phyloP scores from a whole-genome alignment of 306 rosid species.

The Begonia masoniana region DNA sequence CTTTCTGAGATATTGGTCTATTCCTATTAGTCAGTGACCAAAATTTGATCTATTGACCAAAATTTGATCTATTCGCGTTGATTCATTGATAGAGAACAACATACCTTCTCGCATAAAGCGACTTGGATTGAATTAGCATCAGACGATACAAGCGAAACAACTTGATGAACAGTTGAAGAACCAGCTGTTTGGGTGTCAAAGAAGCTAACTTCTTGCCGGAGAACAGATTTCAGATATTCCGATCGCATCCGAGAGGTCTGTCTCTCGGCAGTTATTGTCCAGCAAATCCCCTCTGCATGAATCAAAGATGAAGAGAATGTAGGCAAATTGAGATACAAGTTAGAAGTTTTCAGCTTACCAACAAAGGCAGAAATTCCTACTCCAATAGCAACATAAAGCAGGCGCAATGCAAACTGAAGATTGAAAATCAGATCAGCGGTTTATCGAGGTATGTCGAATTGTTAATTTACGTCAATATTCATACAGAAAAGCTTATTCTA shows the following conservation, averaged over 20 bases:
- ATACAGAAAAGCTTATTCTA: too few species aligned
- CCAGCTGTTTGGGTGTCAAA: slow-evolving; percentile 59
- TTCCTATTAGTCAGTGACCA: too few species aligned
- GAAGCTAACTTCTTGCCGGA: slow-evolving; percentile 81
- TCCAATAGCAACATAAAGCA: slow-evolving; percentile 62
- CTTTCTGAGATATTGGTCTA: too few species aligned
- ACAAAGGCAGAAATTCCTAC: slow-evolving; percentile 71
- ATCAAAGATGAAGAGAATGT: too few species aligned
- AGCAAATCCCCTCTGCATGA: slow-evolving; percentile 68
- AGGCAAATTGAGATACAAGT: slow-evolving; percentile 4
- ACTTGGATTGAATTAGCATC: slow-evolving; percentile 79
- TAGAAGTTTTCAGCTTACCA: slow-evolving; percentile 26
- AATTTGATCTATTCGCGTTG: too few species aligned
- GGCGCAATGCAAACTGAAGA: slow-evolving; percentile 56
- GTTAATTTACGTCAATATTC: not conserved
- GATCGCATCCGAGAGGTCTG: slow-evolving; percentile 75
- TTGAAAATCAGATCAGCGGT: slow-evolving; percentile 6
- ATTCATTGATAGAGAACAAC: slow-evolving; percentile 1
- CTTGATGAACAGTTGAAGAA: slow-evolving; percentile 68
- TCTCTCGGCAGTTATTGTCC: slow-evolving; percentile 85
- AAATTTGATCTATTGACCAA: too few species aligned
- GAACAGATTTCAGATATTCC: slow-evolving; percentile 72
- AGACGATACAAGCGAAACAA: slow-evolving; percentile 59
- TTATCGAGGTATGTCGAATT: slow-evolving; percentile 7
- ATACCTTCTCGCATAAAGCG: slow-evolving; percentile 72